Base-by-base conservation (phyloP, 148 eudicot genomes). In the Drosera capensis region DNA sequence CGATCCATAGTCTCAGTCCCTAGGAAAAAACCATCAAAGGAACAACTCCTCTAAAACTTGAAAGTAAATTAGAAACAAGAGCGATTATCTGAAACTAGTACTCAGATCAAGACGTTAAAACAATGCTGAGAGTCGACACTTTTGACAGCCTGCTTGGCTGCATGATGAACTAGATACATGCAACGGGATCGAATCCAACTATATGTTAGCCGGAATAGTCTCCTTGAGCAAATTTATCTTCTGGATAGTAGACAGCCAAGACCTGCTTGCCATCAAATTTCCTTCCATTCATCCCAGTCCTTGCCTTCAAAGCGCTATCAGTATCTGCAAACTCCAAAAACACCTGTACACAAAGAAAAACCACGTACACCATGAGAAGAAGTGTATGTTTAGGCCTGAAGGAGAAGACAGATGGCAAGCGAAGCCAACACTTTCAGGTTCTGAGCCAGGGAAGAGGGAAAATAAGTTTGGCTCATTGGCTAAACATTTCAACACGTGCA, bases 261-360 rank as follows among this genome's bases (percentile, higher is more conserved):
- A 86, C 93, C 68, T 71, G 70, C 49, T 81, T 86, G 20, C 87
- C 96, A 16, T 58, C 93, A 25, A 86, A 86, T 62, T 73, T 86
- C 40, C 96, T 81, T 38, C 96, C 96, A 21, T 86, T 65, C 68
- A 86, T 71, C 22, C 81, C 93, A 17, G 58, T 54, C 38, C 78
- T 64, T 25, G 93, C 93, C 57, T 60, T 81, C 2, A 72, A 39
- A 14, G 99, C 63, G 54, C 95, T 65, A 20, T 78, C 88, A 22
- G 62, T 40, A 48, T 85, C 95, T 0, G 43, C 68, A 47, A 78
- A 90, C 62, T 85, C 99, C 82, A 90, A 28, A 62, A 84, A 90
- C 54, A 90, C 99, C 99, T 90, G 55, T 25, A 43, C 7, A 40
- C 51, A 14, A 25, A 16, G 35, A 26, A 34, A 40, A 8, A 29